Percentiles rank a stretch among this genome's conserved stretches.
Evolutionary conservation across 2,329 filamentous ascomycete species (phyloP).

Genomic region (Xylaria digitata): DNA sequence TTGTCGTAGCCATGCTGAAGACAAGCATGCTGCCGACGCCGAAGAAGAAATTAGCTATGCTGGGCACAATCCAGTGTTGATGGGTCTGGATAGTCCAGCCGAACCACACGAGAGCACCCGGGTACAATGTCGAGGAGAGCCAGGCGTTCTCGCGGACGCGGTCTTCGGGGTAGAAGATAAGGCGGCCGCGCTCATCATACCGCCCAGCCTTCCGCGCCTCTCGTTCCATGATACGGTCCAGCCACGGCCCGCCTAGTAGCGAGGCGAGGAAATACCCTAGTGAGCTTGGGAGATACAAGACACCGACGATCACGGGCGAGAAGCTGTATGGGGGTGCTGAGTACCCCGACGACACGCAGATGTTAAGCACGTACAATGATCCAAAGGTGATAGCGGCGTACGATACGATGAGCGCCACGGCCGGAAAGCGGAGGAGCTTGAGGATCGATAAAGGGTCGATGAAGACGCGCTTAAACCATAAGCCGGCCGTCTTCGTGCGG

Average conservation of each 20-base stretch:
- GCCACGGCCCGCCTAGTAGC: conserved; percentile 78
- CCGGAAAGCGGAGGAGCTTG: conserved; percentile 77
- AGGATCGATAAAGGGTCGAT: conserved; percentile 79
- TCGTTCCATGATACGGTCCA: conserved; percentile 82
- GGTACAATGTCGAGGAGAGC: conserved; percentile 77
- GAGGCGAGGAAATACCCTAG: conserved; percentile 78
- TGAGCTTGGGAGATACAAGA: conserved; percentile 81
- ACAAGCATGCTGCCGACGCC: conserved; percentile 83
- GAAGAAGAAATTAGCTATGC: conserved; percentile 77
- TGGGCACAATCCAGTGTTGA: conserved; percentile 71
- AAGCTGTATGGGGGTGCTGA: conserved; percentile 74
- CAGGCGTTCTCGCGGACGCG: conserved; percentile 85
- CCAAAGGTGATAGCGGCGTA: conserved; percentile 81
- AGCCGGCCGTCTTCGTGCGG: conserved; percentile 65
- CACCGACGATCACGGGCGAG: conserved; percentile 73
- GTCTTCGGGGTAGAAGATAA: conserved; percentile 80
- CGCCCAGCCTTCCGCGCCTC: conserved; percentile 77
- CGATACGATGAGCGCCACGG: conserved; percentile 78
- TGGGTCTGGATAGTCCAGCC: conserved; percentile 79
- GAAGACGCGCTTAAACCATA: conserved; percentile 68
- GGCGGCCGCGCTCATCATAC: conserved; percentile 72
- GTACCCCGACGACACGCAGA: conserved; percentile 79
- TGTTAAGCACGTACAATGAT: conserved; percentile 80
- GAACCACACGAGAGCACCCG: conserved; percentile 77
- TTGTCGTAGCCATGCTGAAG: conserved; percentile 78